phyloP scores from a whole-genome alignment of 2,329 filamentous ascomycete species.

The Penicillium frequentans region DNA sequence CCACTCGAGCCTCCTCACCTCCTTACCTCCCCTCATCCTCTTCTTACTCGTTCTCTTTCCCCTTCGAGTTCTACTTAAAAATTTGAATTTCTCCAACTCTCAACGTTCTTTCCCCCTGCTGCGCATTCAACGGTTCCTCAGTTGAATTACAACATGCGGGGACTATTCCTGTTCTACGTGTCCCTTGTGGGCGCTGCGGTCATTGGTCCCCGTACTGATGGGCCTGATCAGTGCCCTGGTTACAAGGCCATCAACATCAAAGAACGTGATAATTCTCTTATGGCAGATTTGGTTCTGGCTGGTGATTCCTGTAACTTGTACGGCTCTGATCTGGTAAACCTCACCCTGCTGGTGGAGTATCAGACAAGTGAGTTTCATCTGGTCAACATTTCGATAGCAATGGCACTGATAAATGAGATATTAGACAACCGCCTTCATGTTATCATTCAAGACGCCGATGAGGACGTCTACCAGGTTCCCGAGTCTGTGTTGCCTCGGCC shows the following conservation, averaged over 20 bases:
- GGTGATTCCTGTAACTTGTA: conserved; percentile 64
- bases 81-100: background rate
- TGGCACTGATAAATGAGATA: background rate
- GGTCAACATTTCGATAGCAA: background rate
- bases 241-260: conserved; percentile 40
- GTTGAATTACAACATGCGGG: conserved; percentile 24
- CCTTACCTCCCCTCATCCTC: background rate
- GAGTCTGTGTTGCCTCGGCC: conserved; percentile 67
- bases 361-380: conserved; percentile 53
- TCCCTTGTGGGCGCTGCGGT: conserved; percentile 31
- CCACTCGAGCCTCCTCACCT: background rate
- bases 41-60: background rate
- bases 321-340: conserved; percentile 56
- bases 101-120: background rate
- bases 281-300: conserved; percentile 68
- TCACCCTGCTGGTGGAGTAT: conserved; percentile 62
- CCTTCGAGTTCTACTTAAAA: background rate
- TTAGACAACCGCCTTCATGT: conserved; percentile 69
- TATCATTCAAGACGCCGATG: conserved; percentile 68
- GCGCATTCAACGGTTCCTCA: conserved; percentile 3
- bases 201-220: conserved; percentile 14
- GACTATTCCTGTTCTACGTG: conserved; percentile 25
- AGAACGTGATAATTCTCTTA: conserved; percentile 52
- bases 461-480: conserved; percentile 73
- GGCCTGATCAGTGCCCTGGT: conserved; percentile 33